Evolutionary conservation across 805 yeast genomes (phyloP), one percentile per base, ranked within the genome.

Genomic region (Brettanomyces sp.): DNA sequence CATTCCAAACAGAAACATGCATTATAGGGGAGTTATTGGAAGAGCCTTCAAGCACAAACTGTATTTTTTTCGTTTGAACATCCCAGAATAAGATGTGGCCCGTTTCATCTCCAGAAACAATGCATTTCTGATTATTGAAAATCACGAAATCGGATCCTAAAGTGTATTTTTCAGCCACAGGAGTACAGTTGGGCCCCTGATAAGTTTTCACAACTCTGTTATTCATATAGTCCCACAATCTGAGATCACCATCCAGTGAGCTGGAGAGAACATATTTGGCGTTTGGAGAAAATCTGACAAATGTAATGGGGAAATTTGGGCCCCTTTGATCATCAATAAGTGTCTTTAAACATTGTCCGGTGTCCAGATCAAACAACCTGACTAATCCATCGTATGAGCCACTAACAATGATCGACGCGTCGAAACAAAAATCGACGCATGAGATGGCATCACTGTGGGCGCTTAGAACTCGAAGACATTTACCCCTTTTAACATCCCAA

Each of bases 381-480:
- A 91, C 83, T 52, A 88, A 71, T 3, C 99, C 99, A 64, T 91
- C 99, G 60, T 82, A 84, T 14, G 95, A 83, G 0, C 95, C 93
- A 50, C 95, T 83, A 3, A 81, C 84, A 7, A 93, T 77, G 35
- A 93, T 77, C 0, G 95, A 74, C 48, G 90, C 89, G 53, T 85
- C 96, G 46, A 76, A 79, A 2, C 85, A 77, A 42, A 91, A 65
- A 55, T 87, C 82, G 1, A 90, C 68, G 0, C 86, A 73, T 22
- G 86, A 79, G 2, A 93, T 85, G 0, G 97, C 95, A 54, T 88
- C 97, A 0, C 95, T 79, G 64, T 91, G 99, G 0, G 98, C 97
- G 36, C 95, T 84, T 43, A 91, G 66, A 0, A 95, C 86, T 57
- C 84, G 80, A 54, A 88, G 65, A 46, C 85, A 76, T 36, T 73